Percentiles rank a stretch among this genome's conserved stretches.
These are phyloP conservation scores for Botrytis tulipae DNA, from an alignment of 2,329 filamentous ascomycete genomes.

Conservation along the genomic window DNA sequence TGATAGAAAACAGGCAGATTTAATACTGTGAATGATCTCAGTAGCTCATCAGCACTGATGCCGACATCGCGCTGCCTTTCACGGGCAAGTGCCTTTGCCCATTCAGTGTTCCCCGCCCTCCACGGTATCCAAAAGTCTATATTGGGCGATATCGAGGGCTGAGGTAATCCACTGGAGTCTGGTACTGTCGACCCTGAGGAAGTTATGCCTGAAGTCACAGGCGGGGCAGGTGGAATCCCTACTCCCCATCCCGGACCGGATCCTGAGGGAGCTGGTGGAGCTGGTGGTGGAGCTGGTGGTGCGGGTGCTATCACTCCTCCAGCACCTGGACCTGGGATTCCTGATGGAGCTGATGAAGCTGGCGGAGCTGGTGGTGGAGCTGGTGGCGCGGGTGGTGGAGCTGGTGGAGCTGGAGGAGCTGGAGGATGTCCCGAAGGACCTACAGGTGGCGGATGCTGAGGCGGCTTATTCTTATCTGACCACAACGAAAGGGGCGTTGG, in stretches of 20 bases:
- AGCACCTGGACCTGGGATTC: neutral
- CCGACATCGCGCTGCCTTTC: neutral
- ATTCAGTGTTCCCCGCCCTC: neutral
- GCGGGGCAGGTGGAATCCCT: no score
- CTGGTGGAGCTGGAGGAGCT: neutral
- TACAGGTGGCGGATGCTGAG: neutral
- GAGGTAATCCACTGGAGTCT: neutral
- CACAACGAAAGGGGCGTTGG: neutral
- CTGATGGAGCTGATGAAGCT: neutral
- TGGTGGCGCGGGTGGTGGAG: no score
- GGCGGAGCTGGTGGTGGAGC: no score
- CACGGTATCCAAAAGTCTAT: neutral
- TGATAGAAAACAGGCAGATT: rapidly evolving
- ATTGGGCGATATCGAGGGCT: neutral
- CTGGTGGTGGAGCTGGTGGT: no score
- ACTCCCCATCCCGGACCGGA: no score
- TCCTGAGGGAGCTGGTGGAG: no score
- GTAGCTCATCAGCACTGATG: neutral
- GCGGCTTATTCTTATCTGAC: neutral
- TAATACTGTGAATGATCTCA: neutral
- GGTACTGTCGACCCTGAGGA: neutral
- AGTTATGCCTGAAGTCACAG: neutral
- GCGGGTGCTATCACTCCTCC: neutral
- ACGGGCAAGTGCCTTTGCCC: neutral
- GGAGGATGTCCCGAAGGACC: neutral